Evolutionary conservation across 441 rosid genomes (phyloP), one percentile per base, ranked within the genome.

Genomic region (Croton laevigatus): DNA sequence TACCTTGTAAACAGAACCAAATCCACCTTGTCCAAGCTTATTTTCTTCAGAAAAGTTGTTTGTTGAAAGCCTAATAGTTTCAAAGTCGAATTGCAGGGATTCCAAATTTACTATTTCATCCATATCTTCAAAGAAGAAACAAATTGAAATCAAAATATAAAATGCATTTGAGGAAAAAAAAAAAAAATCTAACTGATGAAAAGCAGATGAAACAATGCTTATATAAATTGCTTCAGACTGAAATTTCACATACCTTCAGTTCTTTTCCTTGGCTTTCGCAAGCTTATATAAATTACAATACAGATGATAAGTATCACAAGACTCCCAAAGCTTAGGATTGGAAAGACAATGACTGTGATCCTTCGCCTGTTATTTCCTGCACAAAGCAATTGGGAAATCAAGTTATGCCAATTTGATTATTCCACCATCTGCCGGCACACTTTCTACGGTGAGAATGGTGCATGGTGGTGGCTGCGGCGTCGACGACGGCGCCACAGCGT

Each of bases 1-100:
- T 64, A 73, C 72, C 76, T 73, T 73, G 57, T 73, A 67, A 19
- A 74, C 77, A 27, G 32, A 11, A 16, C 80, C 80, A 55, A 73
- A 76, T 14, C 80, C 80, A 8, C 76, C 80, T 72, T 67, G 60
- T 38, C 71, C 77, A 17, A 77, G 71, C 68, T 73, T 77, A 34
- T 69, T 77, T 3, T 58, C 48, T 0, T 58, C 67, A 14, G 75
- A 14, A 46, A 46, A 12, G 4, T 46, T 46, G 3, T 46, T 46
- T 46, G 51, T 46, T 46, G 17, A 14, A 46, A 16, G 16, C 13
- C 12, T 46, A 46, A 46, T 16, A 46, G 51, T 46, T 46, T 8
- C 16, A 12, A 46, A 46, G 51, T 46, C 51, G 16, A 46, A 46
- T 16, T 46, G 51, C 51, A 46, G 11, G 13, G 51, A 46, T 46